Evolutionary conservation across 83 land plant species (phyloP), one percentile per base, ranked within the genome.

Genomic region (Diphasiastrum complanatum): DNA sequence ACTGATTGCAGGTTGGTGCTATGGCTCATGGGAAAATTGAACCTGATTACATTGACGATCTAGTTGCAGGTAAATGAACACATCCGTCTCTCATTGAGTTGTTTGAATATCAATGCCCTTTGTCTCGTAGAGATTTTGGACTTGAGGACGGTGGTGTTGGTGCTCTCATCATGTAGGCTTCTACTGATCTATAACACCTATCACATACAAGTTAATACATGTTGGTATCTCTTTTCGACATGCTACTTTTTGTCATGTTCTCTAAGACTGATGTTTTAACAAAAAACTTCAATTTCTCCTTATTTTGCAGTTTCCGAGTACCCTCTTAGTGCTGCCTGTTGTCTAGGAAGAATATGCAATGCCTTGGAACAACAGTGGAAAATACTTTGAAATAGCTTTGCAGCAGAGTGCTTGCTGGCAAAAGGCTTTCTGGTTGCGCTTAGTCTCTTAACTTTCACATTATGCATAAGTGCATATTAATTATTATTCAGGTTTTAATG

Each of bases 1-100:
- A 11, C 14, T 3, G 4, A 5, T n/a, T 56, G 49, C 71, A 87
- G 97, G 95, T 91, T 70, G 97, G 97, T 22, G 97, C 95, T 8
- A 87, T 92, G 97, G 82, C 97, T 18, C 97, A 92, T 78, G 97
- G 97, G 55, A 78, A 89, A 64, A 88, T 92, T 23, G 81, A 81
- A 16, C 61, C 50, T 16, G 97, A 85, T 26, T 81, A 81, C 32
- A 68, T 73, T 4, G 97, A 92, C 51, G 97, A 92, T 61, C 79
- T 78, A 51, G 73, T 92, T 62, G 81, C 96, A 51, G 68, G 96
- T 90, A 75, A 72, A 73, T 57, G 60, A 34, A 27, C 14, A 25
- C 12, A 46, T 2, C 30, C n/a, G 29, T 27, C 5, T 5, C 31
- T 54, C n/a, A 25, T 25, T 5, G 30, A 26, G 5, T 5, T n/a